These are phyloP conservation scores for Lasiodiplodia gonubiensis DNA, from an alignment of 2,329 filamentous ascomycete species.

Conservation along the genomic window DNA sequence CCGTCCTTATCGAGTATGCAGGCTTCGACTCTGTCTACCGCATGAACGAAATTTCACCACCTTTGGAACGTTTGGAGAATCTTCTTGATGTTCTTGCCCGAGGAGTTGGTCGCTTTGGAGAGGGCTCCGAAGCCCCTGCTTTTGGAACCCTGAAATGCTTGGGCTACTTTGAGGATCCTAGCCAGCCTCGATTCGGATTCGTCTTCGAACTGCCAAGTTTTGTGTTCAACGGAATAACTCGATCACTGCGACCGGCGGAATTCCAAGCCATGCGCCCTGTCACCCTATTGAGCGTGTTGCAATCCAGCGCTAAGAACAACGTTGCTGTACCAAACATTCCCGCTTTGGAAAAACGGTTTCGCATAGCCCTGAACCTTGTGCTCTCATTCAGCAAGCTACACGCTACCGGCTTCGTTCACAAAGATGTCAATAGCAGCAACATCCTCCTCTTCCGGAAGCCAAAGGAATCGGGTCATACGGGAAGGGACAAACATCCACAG, in stretches of 20 bases:
- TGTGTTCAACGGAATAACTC: slow-evolving; percentile 54
- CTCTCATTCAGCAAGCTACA: slow-evolving; percentile 78
- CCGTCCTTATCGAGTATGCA: slow-evolving; percentile 74
- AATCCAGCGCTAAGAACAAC: slow-evolving; percentile 51
- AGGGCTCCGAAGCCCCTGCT: slow-evolving; percentile 42
- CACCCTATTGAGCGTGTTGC: slow-evolving; percentile 55
- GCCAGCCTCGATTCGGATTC: slow-evolving; percentile 71
- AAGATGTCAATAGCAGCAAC: slow-evolving; percentile 70
- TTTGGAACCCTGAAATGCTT: slow-evolving; percentile 60
- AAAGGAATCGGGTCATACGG: slow-evolving; percentile 48
- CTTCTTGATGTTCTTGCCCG: slow-evolving; percentile 42
- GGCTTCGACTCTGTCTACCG: slow-evolving; percentile 56
- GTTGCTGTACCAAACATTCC: slow-evolving; percentile 57
- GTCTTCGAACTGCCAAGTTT: slow-evolving; percentile 73
- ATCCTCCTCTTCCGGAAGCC: slow-evolving; percentile 66
- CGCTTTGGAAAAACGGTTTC: slow-evolving; percentile 75
- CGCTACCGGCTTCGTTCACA: slow-evolving; percentile 70
- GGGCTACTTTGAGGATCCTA: slow-evolving; percentile 77
- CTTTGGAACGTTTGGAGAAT: slow-evolving; percentile 52
- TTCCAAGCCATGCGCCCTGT: slow-evolving; percentile 45
- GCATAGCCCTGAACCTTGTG: slow-evolving; percentile 73
- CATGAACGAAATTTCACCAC: slow-evolving; percentile 53
- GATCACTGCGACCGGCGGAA: slow-evolving; percentile 55
- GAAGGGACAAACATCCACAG: slow-evolving; percentile 40
- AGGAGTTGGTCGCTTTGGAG: slow-evolving; percentile 25